A percentile compares a stretch with the other conserved stretches of the same genome.
Conservation (phyloP, 169 alveolate species). For the Perkinsus chesapeaki region DNA sequence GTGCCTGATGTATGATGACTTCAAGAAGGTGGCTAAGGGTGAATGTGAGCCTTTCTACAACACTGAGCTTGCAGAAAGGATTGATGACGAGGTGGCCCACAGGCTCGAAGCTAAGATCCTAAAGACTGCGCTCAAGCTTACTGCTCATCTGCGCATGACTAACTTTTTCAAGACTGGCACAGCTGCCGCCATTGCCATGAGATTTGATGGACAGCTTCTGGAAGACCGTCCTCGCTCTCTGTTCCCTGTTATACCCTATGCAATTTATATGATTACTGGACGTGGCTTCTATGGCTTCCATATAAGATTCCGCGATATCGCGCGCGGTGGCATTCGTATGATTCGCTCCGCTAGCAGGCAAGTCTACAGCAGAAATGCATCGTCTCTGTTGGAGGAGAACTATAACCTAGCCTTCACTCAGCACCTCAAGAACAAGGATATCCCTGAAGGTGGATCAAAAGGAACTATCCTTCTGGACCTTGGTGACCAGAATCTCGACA, state of each 20-base stretch:
- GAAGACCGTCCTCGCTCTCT: not conserved
- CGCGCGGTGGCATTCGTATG: constrained; percentile 68
- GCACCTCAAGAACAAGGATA: constrained; percentile 63
- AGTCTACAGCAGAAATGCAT: constrained; percentile 46
- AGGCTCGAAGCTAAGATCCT: not conserved
- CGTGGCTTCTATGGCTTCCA: constrained; percentile 46
- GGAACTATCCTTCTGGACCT: constrained; percentile 60
- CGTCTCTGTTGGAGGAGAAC: constrained; percentile 62
- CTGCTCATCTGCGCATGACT: constrained; percentile 19
- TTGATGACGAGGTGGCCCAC: constrained; percentile 1
- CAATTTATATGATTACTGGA: constrained; percentile 44
- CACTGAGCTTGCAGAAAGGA: not conserved
- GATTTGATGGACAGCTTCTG: not conserved
- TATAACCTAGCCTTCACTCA: constrained; percentile 64
- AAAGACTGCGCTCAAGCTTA: constrained; percentile 14
- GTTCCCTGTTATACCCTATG: constrained; percentile 52
- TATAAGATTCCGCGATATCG: constrained; percentile 54
- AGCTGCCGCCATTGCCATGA: constrained; percentile 21
- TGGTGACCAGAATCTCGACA: constrained; percentile 4
- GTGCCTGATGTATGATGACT: constrained; percentile 5
- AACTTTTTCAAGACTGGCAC: constrained; percentile 28
- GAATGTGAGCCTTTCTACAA: not conserved
- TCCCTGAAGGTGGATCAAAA: constrained; percentile 71
- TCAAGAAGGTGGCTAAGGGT: not conserved
- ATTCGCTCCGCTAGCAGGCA: constrained; percentile 43